Evolutionary conservation across 2,329 filamentous ascomycete genomes (phyloP).

Genomic region (Ceratocystiopsis minuta): DNA sequence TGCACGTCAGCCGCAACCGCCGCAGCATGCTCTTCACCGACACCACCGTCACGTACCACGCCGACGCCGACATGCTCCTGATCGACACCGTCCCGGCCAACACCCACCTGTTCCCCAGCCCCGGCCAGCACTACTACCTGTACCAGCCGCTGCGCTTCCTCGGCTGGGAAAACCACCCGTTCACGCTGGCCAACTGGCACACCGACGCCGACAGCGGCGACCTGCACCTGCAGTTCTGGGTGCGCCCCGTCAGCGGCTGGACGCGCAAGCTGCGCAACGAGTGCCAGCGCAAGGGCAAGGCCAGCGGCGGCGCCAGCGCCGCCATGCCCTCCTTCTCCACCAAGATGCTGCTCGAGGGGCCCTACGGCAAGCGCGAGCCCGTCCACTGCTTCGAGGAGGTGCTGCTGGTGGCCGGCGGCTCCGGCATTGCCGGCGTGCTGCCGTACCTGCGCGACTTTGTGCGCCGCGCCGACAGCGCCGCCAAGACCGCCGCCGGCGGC

Average conservation of each 20-base stretch:
- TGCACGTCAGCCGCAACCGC: slow-evolving; percentile 6
- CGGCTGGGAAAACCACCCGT: slow-evolving; percentile 32
- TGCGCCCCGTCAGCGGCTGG: slow-evolving; percentile 10
- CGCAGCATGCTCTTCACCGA: slow-evolving; percentile 2
- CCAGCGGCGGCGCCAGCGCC: not conserved
- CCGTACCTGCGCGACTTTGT: slow-evolving; percentile 8
- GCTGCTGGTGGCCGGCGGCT: slow-evolving; percentile 9
- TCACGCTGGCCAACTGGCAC: slow-evolving; percentile 21
- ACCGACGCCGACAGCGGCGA: not conserved
- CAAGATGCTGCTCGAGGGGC: slow-evolving; percentile 9
- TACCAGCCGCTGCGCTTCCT: slow-evolving; percentile 21
- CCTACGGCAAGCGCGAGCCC: slow-evolving; percentile 9
- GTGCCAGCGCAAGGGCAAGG: slow-evolving; percentile 4
- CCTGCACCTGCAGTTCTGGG: slow-evolving; percentile 6
- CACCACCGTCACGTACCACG: slow-evolving; percentile 5
- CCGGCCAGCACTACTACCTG: slow-evolving; percentile 28
- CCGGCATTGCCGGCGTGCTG: slow-evolving; percentile 8
- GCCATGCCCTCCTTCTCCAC: not conserved
- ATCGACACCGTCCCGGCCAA: slow-evolving; percentile 5
- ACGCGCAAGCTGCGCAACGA: slow-evolving; percentile 6
- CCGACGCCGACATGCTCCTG: slow-evolving; percentile 5
- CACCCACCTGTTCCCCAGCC: slow-evolving; percentile 10
- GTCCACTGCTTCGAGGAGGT: slow-evolving; percentile 8
- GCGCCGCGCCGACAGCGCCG: slow-evolving; percentile 1
- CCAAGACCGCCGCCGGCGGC: not conserved